These are phyloP conservation scores for Candida smagusa DNA, from an alignment of 1,139 yeast genomes.

Conservation along the genomic window DNA sequence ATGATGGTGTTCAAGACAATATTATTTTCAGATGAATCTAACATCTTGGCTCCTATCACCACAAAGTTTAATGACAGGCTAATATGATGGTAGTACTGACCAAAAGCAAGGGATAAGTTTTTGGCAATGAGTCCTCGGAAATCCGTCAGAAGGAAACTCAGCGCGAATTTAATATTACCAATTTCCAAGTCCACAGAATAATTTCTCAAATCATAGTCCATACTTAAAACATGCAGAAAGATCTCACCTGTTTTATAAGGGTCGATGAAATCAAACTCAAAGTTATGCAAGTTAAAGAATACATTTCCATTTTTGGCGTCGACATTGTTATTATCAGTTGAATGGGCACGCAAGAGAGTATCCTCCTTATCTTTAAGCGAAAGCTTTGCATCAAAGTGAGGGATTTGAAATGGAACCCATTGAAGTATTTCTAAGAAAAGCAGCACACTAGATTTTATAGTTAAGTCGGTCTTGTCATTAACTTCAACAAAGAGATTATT, in stretches of 20 bases:
- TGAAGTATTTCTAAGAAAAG: constrained; percentile 9
- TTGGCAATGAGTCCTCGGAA: constrained; percentile 1
- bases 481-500: constrained; percentile 11
- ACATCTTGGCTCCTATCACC: constrained; percentile 21
- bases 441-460: constrained; percentile 12
- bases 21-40: constrained; percentile 20
- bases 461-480: constrained; percentile 5
- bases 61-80: constrained; percentile 16
- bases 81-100: too few relatives aligned
- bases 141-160: constrained; percentile 8
- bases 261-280: constrained; percentile 13
- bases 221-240: constrained; percentile 12
- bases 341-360: constrained; percentile 12
- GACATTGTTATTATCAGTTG: constrained; percentile 11
- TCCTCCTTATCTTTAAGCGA: constrained; percentile 3
- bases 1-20: constrained; percentile 27
- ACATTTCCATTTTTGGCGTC: constrained; percentile 8
- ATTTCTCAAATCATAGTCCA: constrained; percentile 5
- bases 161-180: constrained; percentile 14
- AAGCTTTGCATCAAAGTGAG: constrained; percentile 14
- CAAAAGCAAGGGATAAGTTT: too few relatives aligned
- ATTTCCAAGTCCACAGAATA: constrained; percentile 15
- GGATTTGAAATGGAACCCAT: constrained; percentile 14
- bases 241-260: constrained; percentile 15
- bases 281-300: constrained; percentile 9